phyloP scores from a whole-genome alignment of 192 early-diverging fungal species.

The Jimgerdemannia flammicorona region DNA sequence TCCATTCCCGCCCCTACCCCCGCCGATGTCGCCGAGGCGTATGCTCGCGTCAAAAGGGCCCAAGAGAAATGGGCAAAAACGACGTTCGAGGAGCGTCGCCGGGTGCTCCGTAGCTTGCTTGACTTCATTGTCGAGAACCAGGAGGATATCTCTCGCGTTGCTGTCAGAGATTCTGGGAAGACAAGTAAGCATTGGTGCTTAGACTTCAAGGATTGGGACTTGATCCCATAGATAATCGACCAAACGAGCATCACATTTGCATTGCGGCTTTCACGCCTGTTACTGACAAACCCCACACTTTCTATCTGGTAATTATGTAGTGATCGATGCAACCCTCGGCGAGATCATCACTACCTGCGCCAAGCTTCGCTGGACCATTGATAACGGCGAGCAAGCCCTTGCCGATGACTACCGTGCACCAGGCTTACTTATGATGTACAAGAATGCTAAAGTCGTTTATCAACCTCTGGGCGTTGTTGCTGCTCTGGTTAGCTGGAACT shows the following conservation, averaged over 20 bases:
- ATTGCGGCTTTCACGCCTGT: background rate
- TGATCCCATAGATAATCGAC: background rate
- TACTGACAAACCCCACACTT: background rate
- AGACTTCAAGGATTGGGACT: no score
- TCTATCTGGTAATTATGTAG: constrained; percentile 22
- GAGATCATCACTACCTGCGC: constrained; percentile 79
- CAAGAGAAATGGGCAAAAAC: constrained; percentile 68
- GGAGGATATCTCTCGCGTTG: constrained; percentile 69
- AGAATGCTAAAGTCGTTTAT: constrained; percentile 71
- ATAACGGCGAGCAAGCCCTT: constrained; percentile 69
- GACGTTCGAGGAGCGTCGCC: constrained; percentile 66
- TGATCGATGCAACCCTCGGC: constrained; percentile 79
- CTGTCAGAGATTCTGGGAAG: constrained; percentile 77
- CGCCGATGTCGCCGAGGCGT: constrained; percentile 52
- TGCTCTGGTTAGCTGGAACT: constrained; percentile 86
- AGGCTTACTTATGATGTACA: constrained; percentile 73
- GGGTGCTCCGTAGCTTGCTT: constrained; percentile 66
- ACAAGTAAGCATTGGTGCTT: constrained; percentile 38
- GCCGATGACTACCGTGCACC: constrained; percentile 61
- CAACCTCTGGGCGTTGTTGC: constrained; percentile 79
- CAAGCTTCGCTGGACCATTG: constrained; percentile 76
- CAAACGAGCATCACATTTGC: background rate
- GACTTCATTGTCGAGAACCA: constrained; percentile 71
- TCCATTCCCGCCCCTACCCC: constrained; percentile 52
- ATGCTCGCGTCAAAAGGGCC: constrained; percentile 54